Percentiles rank a stretch among this genome's conserved stretches.
phyloP scores from a whole-genome alignment of 2,329 filamentous ascomycete species.

The Dactylellina sp. region DNA sequence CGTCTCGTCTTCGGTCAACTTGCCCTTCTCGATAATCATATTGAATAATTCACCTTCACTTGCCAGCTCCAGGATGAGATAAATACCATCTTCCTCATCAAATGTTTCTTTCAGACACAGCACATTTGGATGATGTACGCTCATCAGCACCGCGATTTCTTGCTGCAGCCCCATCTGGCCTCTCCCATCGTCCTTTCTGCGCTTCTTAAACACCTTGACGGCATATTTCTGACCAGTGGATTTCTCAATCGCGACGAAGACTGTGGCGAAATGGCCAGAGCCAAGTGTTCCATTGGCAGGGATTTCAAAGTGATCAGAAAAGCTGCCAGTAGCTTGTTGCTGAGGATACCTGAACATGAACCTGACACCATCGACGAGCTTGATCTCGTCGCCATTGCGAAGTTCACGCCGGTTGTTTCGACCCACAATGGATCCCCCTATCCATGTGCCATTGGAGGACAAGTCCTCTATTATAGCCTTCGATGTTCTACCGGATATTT shows the following conservation, averaged over 20 bases:
- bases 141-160: conserved; percentile 95
- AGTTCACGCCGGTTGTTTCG: conserved; percentile 91
- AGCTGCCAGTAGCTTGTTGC: conserved; percentile 77
- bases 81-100: conserved; percentile 89
- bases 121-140: conserved; percentile 93
- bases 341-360: conserved; percentile 94
- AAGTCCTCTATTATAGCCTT: conserved; percentile 88
- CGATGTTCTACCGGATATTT: conserved; percentile 68
- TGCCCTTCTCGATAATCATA: conserved; percentile 89
- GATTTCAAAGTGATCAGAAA: conserved; percentile 86
- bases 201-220: conserved; percentile 94
- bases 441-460: conserved; percentile 95
- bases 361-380: conserved; percentile 82
- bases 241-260: conserved; percentile 91
- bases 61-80: conserved; percentile 89
- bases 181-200: conserved; percentile 82
- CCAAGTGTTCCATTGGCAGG: conserved; percentile 78
- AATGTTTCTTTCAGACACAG: conserved; percentile 95
- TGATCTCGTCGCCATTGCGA: conserved; percentile 89
- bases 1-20: conserved; percentile 83
- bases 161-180: conserved; percentile 90
- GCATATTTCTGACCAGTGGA: conserved; percentile 83
- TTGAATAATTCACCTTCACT: conserved; percentile 96
- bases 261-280: conserved; percentile 94
- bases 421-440: conserved; percentile 90